These are phyloP conservation scores for Phyllosticta citribraziliensis DNA, from an alignment of 2,329 filamentous ascomycete species.

Conservation along the genomic window DNA sequence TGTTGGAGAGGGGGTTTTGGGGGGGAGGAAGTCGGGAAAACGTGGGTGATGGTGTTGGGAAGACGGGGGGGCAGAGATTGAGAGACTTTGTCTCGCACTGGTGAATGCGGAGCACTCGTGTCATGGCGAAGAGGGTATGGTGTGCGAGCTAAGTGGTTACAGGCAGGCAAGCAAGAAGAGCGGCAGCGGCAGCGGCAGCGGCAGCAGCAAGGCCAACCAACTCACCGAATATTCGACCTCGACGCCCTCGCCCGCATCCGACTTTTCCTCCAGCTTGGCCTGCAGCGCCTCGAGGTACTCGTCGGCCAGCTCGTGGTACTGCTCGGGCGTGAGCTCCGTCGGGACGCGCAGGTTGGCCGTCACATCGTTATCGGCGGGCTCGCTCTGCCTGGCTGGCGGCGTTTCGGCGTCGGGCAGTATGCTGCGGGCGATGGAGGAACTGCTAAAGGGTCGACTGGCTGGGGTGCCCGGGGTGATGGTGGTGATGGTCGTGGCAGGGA, in stretches of 20 bases:
- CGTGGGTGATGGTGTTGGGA: background rate
- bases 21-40: background rate
- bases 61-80: too few species aligned
- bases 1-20: background rate
- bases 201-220: slow-evolving; percentile 13
- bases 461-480: background rate
- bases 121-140: too few species aligned
- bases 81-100: too few species aligned
- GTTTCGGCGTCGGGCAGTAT: slow-evolving; percentile 37
- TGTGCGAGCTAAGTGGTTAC: too few species aligned
- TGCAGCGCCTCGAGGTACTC: slow-evolving; percentile 58
- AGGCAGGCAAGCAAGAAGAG: background rate
- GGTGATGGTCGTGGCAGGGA: background rate
- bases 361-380: slow-evolving; percentile 24
- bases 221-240: slow-evolving; percentile 85
- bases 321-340: slow-evolving; percentile 54
- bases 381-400: slow-evolving; percentile 26
- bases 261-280: slow-evolving; percentile 56
- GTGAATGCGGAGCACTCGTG: too few species aligned
- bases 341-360: slow-evolving; percentile 32
- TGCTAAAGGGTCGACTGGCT: slow-evolving; percentile 16
- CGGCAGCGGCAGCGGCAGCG: background rate
- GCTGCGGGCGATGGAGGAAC: slow-evolving; percentile 19
- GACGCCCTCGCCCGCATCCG: slow-evolving; percentile 63
- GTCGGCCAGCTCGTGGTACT: slow-evolving; percentile 74